Conservation (phyloP, 257 asterid species). For the Forsythia viridissima region DNA sequence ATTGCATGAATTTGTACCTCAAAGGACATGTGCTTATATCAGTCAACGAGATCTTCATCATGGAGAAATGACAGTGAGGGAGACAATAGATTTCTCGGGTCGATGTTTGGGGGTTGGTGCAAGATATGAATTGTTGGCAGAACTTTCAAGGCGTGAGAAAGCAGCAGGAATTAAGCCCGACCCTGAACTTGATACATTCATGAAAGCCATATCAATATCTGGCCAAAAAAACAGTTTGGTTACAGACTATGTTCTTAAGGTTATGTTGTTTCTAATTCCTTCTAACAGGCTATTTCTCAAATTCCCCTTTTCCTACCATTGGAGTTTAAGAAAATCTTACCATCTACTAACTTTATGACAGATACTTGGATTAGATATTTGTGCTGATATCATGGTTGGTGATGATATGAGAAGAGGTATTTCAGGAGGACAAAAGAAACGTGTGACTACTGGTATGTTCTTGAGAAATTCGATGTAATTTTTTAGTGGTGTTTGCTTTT, state of each 20-base stretch:
- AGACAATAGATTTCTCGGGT: constrained; percentile 50
- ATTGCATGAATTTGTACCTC: constrained; percentile 49
- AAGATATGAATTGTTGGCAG: constrained; percentile 37
- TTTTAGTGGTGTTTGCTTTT: background rate
- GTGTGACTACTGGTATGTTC: constrained; percentile 36
- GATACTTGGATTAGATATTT: constrained; percentile 40
- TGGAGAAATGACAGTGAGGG: constrained; percentile 63
- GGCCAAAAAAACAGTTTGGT: constrained; percentile 42
- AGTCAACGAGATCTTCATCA: constrained; percentile 49
- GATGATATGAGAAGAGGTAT: constrained; percentile 44
- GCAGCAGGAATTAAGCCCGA: constrained; percentile 48
- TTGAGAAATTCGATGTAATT: background rate
- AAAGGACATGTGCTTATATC: constrained; percentile 48
- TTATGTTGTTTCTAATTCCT: constrained; percentile 4
- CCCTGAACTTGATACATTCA: constrained; percentile 47
- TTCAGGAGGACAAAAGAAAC: constrained; percentile 47
- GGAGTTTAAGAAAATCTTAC: background rate
- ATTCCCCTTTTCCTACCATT: background rate
- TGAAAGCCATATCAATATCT: constrained; percentile 42
- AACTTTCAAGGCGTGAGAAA: constrained; percentile 50
- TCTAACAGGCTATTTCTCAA: background rate
- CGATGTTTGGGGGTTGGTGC: constrained; percentile 54
- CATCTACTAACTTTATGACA: background rate
- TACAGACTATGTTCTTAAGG: constrained; percentile 50
- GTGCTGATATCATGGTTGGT: constrained; percentile 40